Percentiles rank a stretch among this genome's conserved stretches.
phyloP scores from a whole-genome alignment of 768 basidiomycete genomes.

The Melanogaster broomeanus region DNA sequence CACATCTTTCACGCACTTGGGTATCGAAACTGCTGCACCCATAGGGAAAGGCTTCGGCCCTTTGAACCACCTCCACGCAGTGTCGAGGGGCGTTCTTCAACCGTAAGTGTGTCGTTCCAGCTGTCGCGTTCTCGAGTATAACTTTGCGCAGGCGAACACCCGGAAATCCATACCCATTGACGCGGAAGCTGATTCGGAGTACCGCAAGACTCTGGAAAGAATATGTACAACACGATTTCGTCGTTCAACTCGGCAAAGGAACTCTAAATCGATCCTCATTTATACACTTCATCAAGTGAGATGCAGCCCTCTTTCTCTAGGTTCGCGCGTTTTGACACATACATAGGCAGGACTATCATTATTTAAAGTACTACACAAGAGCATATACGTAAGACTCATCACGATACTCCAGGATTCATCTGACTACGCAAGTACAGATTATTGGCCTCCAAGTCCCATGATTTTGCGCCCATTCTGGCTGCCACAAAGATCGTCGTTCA shows the following conservation, averaged over 20 bases:
- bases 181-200: constrained; percentile 59
- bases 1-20: constrained; percentile 70
- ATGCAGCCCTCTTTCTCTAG: neutral
- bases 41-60: constrained; percentile 83
- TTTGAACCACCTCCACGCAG: constrained; percentile 79
- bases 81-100: constrained; percentile 49
- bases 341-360: constrained; percentile 76
- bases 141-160: constrained; percentile 49
- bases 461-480: constrained; percentile 59
- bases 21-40: constrained; percentile 65
- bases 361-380: constrained; percentile 81
- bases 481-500: constrained; percentile 65
- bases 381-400: constrained; percentile 60
- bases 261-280: constrained; percentile 68
- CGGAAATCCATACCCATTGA: constrained; percentile 68
- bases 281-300: constrained; percentile 82
- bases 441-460: constrained; percentile 74
- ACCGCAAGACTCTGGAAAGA: constrained; percentile 61
- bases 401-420: neutral
- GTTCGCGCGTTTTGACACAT: neutral
- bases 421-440: constrained; percentile 43
- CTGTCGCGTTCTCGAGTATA: neutral
- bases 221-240: constrained; percentile 86
- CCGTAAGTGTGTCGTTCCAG: constrained; percentile 44
- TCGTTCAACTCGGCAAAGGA: constrained; percentile 71